Base-by-base conservation (phyloP, 169 alveolate genomes). In the Plasmodium cynomolgi region DNA sequence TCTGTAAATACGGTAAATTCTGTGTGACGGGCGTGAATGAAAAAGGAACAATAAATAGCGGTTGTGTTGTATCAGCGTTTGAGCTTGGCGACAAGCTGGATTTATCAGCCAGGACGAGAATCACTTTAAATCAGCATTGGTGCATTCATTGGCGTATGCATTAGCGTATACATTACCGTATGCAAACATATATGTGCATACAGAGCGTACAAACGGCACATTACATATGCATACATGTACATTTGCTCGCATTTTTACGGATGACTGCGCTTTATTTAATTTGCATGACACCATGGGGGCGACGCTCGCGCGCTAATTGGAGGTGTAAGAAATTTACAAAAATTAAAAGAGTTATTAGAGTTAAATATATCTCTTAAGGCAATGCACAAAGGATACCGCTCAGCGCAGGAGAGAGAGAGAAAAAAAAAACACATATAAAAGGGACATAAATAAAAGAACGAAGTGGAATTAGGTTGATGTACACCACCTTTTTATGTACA, bases 1-100 rank as follows among this genome's bases (percentile, higher is more conserved):
- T 8, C 37, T 68, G 31, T 68, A 26, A 26, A 68, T 68, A 68
- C 23, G 37, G 37, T 68, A 68, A 68, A 68, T 26, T 68, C 37
- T 68, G 6, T 29, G 6, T 68, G 34, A 68, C 31, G 39, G 77
- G 39, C 37, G 37, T 68, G 37, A 68, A 23, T 68, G n/a, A 68
- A 68, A 68, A 68, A 68, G 31, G 37, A 68, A 68, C 77, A 23
- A 68, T 29, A 68, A 68, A 26, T 68, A 33, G 77, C 37, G 77
- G 77, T 68, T 20, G 77, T 23, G 77, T 68, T 68, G 77, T 62
- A 41, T 80, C 47, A n/a, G 74, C 74, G 11, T 58, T 58, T n/a
- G 37, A 9, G 37, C 77, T 26, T 68, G 37, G 37, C 37, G 77
- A 68, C 39, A 26, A 68, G n/a, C n/a, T 68, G 33, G 37, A 23